phyloP scores from a whole-genome alignment of 495 filamentous ascomycete species.

The Trichocladium uniseriatum region DNA sequence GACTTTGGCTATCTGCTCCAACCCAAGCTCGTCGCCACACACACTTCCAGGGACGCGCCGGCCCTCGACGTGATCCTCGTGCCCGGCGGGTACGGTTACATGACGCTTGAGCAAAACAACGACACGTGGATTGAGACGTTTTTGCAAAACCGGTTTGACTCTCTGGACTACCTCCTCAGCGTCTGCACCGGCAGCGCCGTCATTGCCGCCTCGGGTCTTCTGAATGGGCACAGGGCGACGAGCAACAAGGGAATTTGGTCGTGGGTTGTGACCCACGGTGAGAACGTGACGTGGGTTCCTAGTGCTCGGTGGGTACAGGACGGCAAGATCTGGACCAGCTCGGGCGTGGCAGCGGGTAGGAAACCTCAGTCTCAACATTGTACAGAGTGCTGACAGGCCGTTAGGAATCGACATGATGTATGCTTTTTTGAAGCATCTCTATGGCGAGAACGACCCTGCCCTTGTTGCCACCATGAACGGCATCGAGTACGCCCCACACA shows the following conservation, averaged over 20 bases:
- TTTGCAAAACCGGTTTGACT: constrained; percentile 34
- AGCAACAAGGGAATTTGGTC: constrained; percentile 41
- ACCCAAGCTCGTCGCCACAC: constrained; percentile 50
- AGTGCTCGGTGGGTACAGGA: constrained; percentile 56
- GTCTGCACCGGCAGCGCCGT: constrained; percentile 53
- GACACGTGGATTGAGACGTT: constrained; percentile 36
- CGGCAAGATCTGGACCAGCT: constrained; percentile 56
- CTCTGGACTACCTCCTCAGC: constrained; percentile 47
- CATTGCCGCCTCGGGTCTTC: constrained; percentile 43
- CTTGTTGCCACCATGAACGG: constrained; percentile 1
- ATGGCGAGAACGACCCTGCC: constrained; percentile 26
- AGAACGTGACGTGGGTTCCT: constrained; percentile 48
- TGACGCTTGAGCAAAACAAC: constrained; percentile 23
- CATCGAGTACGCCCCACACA: constrained; percentile 30
- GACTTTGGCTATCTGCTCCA: constrained; percentile 27
- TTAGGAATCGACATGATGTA: constrained; percentile 59
- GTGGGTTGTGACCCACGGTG: constrained; percentile 31
- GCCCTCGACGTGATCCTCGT: constrained; percentile 56
- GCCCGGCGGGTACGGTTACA: constrained; percentile 51
- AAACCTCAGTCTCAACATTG: not conserved
- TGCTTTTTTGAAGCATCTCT: constrained; percentile 42
- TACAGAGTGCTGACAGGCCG: constrained; percentile 38
- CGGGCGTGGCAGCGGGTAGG: constrained; percentile 10
- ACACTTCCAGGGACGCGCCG: constrained; percentile 44
- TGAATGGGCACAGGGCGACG: constrained; percentile 52